phyloP scores from a whole-genome alignment of 2,329 filamentous ascomycete species.

The Pestalotiopsis sp. region DNA sequence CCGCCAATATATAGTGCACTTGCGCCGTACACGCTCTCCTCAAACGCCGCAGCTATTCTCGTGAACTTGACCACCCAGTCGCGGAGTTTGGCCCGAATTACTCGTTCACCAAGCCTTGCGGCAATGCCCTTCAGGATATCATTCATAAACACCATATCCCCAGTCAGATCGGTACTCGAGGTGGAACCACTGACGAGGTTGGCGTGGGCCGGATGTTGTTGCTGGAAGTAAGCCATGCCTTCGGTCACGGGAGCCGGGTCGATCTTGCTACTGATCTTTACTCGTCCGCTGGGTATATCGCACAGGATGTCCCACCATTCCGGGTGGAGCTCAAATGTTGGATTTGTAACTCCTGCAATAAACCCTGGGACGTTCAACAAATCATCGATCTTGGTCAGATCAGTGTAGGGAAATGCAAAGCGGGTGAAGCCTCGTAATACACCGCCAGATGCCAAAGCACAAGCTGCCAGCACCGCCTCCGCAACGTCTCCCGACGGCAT shows the following conservation, averaged over 20 bases:
- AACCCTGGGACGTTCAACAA: slow-evolving; percentile 95
- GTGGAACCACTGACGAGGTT: slow-evolving; percentile 45
- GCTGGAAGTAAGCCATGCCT: slow-evolving; percentile 84
- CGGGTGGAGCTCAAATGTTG: slow-evolving; percentile 89
- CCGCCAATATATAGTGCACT: slow-evolving; percentile 85
- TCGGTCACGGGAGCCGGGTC: slow-evolving; percentile 82
- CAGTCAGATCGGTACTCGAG: slow-evolving; percentile 67
- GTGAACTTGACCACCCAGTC: slow-evolving; percentile 96
- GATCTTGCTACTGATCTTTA: slow-evolving; percentile 91
- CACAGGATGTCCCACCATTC: slow-evolving; percentile 99
- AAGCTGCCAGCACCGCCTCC: slow-evolving; percentile 97
- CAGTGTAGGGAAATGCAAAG: slow-evolving; percentile 96
- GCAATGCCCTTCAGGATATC: slow-evolving; percentile 83
- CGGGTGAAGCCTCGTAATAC: slow-evolving; percentile 92
- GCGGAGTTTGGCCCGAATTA: slow-evolving; percentile 89
- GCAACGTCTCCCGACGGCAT: slow-evolving; percentile 94
- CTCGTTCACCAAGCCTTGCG: slow-evolving; percentile 85
- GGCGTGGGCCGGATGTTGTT: slow-evolving; percentile 67
- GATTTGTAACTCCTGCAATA: slow-evolving; percentile 96
- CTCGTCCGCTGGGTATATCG: slow-evolving; percentile 86
- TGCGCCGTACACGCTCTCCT: slow-evolving; percentile 93
- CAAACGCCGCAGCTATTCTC: slow-evolving; percentile 88
- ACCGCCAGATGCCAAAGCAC: slow-evolving; percentile 89
- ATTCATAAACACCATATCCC: slow-evolving; percentile 87
- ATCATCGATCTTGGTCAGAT: slow-evolving; percentile 96